Conservation (phyloP, 495 filamentous ascomycete genomes). For the Peziza echinospora region DNA sequence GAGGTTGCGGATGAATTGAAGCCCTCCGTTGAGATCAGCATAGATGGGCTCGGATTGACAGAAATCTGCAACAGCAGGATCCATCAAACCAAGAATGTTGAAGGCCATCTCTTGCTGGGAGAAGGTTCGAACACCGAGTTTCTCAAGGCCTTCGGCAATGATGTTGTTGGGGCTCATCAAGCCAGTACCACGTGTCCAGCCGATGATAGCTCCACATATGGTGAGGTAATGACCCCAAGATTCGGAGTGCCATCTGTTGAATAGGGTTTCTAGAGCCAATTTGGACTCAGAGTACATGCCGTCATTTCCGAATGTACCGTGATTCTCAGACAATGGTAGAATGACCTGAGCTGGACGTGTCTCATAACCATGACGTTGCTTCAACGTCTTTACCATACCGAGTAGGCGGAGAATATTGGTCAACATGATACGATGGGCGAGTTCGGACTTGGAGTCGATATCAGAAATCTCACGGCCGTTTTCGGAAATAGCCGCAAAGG, state of each 20-base stretch:
- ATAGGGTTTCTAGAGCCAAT: conserved; percentile 84
- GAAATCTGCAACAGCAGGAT: conserved; percentile 77
- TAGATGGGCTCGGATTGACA: conserved; percentile 92
- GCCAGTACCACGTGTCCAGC: conserved; percentile 95
- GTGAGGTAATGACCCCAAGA: conserved; percentile 96
- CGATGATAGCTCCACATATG: conserved; percentile 95
- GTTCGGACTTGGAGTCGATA: conserved; percentile 93
- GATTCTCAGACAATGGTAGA: conserved; percentile 87
- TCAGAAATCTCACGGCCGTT: conserved; percentile 94
- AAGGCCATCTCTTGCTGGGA: conserved; percentile 99
- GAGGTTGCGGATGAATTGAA: conserved; percentile 94
- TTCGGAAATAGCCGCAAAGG: conserved; percentile 92
- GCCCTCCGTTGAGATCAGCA: conserved; percentile 89
- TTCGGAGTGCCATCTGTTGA: conserved; percentile 97
- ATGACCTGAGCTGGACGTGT: conserved; percentile 93
- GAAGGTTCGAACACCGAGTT: conserved; percentile 90
- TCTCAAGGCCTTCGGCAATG: conserved; percentile 89
- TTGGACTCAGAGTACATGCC: conserved; percentile 98
- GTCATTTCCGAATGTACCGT: conserved; percentile 95
- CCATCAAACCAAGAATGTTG: conserved; percentile 92
- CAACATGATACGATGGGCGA: conserved; percentile 97
- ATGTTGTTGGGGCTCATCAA: conserved; percentile 98
- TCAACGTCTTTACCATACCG: conserved; percentile 74
- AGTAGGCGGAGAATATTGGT: conserved; percentile 87
- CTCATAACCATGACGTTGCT: conserved; percentile 66